phyloP scores from a whole-genome alignment of 805 yeast species.

The Blastobotrys muscicola region DNA sequence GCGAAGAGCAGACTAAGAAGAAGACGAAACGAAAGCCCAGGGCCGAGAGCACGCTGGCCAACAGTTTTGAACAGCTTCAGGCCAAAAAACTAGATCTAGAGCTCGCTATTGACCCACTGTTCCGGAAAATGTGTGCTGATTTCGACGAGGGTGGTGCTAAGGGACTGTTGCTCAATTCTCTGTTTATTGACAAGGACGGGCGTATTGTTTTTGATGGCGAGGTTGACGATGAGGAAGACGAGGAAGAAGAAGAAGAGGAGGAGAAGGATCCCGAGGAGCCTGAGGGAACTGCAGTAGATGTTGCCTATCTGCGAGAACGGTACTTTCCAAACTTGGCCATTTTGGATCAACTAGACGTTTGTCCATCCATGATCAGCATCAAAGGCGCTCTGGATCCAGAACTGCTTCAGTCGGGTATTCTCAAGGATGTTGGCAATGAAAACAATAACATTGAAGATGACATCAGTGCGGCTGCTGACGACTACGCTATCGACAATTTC shows the following conservation, averaged over 20 bases:
- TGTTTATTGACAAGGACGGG: constrained; percentile 40
- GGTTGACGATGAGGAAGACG: constrained; percentile 27
- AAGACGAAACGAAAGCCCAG: constrained; percentile 15
- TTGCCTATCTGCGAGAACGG: constrained; percentile 14
- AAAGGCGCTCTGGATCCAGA: constrained; percentile 40
- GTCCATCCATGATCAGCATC: constrained; percentile 63
- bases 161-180: constrained; percentile 38
- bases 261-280: constrained; percentile 3
- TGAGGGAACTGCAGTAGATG: constrained; percentile 15
- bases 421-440: constrained; percentile 4
- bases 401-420: constrained; percentile 4
- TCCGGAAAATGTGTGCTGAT: constrained; percentile 35
- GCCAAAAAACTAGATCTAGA: constrained; percentile 30
- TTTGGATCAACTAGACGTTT: constrained; percentile 31
- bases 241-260: constrained; percentile 9
- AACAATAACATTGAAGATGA: neutral
- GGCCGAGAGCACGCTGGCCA: constrained; percentile 25
- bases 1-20: constrained; percentile 15
- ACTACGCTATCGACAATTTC: neutral
- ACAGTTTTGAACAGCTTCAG: constrained; percentile 22
- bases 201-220: constrained; percentile 63
- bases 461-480: neutral
- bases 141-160: constrained; percentile 37
- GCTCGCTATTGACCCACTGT: constrained; percentile 32
- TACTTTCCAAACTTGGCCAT: constrained; percentile 20